A percentile compares a stretch with the other conserved stretches of the same genome.
phyloP scores from a whole-genome alignment of 75 land plant species.

The Cunninghamia lanceolata region DNA sequence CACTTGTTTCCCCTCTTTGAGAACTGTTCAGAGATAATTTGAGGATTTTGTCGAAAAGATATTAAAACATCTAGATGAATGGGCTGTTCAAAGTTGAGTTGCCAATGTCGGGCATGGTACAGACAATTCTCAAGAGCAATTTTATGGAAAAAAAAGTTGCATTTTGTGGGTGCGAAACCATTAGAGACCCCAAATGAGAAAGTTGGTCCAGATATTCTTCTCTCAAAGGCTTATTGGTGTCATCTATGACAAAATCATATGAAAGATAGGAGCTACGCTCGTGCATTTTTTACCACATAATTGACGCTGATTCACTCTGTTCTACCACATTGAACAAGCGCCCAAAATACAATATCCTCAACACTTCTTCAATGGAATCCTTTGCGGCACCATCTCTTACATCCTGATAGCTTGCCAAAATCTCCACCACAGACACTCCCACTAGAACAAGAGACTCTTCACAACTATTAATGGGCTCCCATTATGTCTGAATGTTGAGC shows the following conservation, averaged over 20 bases:
- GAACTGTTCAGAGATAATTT: no score
- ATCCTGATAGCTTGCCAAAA: neutral
- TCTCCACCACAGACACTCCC: no score
- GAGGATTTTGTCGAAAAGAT: no score
- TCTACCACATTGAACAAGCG: slow-evolving; percentile 74
- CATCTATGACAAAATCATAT: slow-evolving; percentile 92
- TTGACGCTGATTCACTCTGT: slow-evolving; percentile 63
- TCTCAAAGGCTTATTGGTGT: slow-evolving; percentile 58
- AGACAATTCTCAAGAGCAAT: slow-evolving; percentile 66
- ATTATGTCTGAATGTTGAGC: no score
- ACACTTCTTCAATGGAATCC: no score
- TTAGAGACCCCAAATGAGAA: slow-evolving; percentile 43
- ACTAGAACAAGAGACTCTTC: no score
- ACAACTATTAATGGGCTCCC: no score
- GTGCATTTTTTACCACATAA: slow-evolving; percentile 64
- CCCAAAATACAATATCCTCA: no score
- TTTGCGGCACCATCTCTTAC: slow-evolving; percentile 1
- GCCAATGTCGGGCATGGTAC: slow-evolving; percentile 67
- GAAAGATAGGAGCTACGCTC: slow-evolving; percentile 86
- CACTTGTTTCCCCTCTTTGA: no score
- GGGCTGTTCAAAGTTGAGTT: slow-evolving; percentile 40
- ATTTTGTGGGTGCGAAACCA: slow-evolving; percentile 55
- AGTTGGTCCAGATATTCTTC: slow-evolving; percentile 72
- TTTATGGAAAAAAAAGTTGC: slow-evolving; percentile 64
- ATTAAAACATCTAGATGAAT: slow-evolving; percentile 36